Percentiles rank a stretch among this genome's conserved stretches.
Evolutionary conservation across 169 alveolate genomes (phyloP).

Genomic region (Plasmodium berghei): DNA sequence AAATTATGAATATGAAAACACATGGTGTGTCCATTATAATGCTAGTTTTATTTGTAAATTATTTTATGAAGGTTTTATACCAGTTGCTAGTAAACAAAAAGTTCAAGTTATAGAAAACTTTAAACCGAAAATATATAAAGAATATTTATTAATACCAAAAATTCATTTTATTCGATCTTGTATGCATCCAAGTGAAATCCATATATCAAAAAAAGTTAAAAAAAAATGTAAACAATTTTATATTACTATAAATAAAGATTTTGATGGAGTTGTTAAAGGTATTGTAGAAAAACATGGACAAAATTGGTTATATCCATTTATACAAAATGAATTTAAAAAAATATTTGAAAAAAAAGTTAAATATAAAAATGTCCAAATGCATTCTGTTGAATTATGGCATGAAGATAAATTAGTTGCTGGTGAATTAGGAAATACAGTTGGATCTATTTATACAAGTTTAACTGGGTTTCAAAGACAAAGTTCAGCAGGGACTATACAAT

Average conservation of each 20-base stretch:
- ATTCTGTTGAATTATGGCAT: conserved; percentile 84
- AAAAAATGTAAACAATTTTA: conserved; percentile 54
- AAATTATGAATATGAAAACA: conserved; percentile 76
- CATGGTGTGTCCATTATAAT: conserved; percentile 84
- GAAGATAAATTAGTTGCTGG: conserved; percentile 81
- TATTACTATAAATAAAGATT: conserved; percentile 79
- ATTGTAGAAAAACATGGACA: conserved; percentile 83
- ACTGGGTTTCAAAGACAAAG: conserved; percentile 82
- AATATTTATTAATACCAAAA: conserved; percentile 76
- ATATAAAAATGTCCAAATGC: conserved; percentile 55
- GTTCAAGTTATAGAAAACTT: background rate
- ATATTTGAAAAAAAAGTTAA: conserved; percentile 74
- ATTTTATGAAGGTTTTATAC: conserved; percentile 79
- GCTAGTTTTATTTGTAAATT: conserved; percentile 76
- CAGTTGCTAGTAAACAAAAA: conserved; percentile 77
- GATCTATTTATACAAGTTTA: conserved; percentile 82
- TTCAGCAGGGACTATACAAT: conserved; percentile 82
- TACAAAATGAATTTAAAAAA: conserved; percentile 78
- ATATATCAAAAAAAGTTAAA: conserved; percentile 75
- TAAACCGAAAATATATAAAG: conserved; percentile 38
- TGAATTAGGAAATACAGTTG: conserved; percentile 83
- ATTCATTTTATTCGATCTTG: conserved; percentile 79
- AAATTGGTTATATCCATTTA: conserved; percentile 84
- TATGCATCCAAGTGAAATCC: conserved; percentile 78
- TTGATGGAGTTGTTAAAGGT: conserved; percentile 80